A percentile compares a stretch with the other conserved stretches of the same genome.
These are phyloP conservation scores for Setaria italica DNA, from an alignment of 202 grass and related monocot genomes.

Conservation along the genomic window DNA sequence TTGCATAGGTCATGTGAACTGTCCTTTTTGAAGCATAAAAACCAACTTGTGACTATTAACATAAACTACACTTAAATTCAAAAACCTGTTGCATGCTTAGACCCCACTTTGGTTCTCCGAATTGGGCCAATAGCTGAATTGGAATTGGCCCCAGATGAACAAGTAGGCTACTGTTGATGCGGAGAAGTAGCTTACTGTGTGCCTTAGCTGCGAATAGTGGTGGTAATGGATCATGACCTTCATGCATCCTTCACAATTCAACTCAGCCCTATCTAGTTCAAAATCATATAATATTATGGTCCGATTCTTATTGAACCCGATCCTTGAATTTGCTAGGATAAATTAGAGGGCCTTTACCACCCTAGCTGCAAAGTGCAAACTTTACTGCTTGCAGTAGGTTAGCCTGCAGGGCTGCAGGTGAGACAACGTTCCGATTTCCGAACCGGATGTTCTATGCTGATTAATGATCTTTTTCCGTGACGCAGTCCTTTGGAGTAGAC, in stretches of 20 bases:
- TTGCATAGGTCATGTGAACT: not conserved
- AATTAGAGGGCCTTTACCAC: too few species aligned
- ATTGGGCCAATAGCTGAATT: not conserved
- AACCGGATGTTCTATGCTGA: not conserved
- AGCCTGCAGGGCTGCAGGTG: not conserved
- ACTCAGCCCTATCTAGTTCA: too few species aligned
- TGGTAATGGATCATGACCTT: too few species aligned
- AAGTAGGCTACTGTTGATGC: not conserved
- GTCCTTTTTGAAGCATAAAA: not conserved
- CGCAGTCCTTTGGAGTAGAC: slow-evolving; percentile 86
- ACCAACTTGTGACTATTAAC: not conserved
- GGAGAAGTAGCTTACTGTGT: not conserved
- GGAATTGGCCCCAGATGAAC: not conserved
- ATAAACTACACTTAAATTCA: not conserved
- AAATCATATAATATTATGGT: too few species aligned
- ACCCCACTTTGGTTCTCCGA: not conserved
- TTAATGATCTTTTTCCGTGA: not conserved
- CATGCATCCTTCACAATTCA: too few species aligned
- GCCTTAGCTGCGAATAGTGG: too few species aligned
- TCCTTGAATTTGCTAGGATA: too few species aligned
- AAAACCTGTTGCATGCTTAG: not conserved
- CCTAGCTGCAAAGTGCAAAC: not conserved
- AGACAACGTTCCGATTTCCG: not conserved
- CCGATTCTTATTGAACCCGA: too few species aligned
- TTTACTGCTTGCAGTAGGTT: not conserved